phyloP scores from a whole-genome alignment of 371 early-diverging fungal genomes.

The Mortierella sp. region DNA sequence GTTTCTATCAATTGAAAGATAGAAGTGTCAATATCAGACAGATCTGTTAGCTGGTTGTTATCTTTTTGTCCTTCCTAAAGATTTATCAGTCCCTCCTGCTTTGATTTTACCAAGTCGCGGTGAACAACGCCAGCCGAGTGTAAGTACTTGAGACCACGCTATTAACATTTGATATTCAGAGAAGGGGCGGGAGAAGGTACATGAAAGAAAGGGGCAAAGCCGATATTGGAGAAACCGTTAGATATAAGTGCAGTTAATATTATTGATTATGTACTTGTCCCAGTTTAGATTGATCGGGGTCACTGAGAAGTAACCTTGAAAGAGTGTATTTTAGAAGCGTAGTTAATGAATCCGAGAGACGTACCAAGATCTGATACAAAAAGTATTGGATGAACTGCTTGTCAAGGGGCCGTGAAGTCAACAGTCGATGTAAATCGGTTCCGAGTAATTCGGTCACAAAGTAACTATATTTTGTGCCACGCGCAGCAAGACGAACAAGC shows the following conservation, averaged over 20 bases:
- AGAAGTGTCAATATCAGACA: background rate
- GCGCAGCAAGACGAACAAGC: slow-evolving; percentile 1
- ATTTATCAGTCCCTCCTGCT: background rate
- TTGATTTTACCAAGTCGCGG: slow-evolving; percentile 84
- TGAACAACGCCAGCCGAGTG: slow-evolving; percentile 97
- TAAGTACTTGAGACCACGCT: slow-evolving; percentile 91
- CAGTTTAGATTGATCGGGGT: slow-evolving; percentile 1
- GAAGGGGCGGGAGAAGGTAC: background rate
- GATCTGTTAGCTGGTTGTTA: background rate
- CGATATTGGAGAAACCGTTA: slow-evolving; percentile 1
- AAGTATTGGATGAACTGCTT: slow-evolving; percentile 97
- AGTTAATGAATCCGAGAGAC: slow-evolving; percentile 1
- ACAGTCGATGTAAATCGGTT: slow-evolving; percentile 92
- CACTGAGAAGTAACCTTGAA: background rate
- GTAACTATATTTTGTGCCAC: slow-evolving; percentile 66
- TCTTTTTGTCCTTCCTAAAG: background rate
- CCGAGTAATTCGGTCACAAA: slow-evolving; percentile 96
- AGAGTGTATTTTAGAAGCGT: background rate
- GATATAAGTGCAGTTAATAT: background rate
- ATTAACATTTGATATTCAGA: slow-evolving; percentile 3
- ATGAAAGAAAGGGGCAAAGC: background rate
- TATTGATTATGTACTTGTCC: background rate
- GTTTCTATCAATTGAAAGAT: slow-evolving; percentile 73
- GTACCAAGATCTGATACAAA: slow-evolving; percentile 91
- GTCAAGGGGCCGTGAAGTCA: slow-evolving; percentile 89